Percentiles rank a stretch among this genome's conserved stretches.
Conservation (phyloP, 1,284 basidiomycete species). For the Coniophora puteana region DNA sequence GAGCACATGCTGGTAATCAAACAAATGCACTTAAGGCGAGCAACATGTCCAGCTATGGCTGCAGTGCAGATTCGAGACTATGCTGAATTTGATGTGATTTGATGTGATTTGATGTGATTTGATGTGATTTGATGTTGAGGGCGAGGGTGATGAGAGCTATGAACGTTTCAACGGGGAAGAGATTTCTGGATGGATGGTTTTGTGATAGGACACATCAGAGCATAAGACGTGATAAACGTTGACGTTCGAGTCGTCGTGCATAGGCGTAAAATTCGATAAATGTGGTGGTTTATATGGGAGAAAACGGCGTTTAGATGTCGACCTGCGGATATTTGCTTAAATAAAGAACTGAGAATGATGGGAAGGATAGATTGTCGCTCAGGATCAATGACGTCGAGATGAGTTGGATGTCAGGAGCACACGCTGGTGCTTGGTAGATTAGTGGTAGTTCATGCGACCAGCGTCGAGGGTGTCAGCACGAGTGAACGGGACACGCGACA, state of each 20-base stretch:
- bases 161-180: neutral
- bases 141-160: neutral
- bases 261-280: no score
- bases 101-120: no score
- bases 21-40: constrained; percentile 1
- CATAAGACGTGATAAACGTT: constrained; percentile 1
- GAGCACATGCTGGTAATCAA: neutral
- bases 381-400: no score
- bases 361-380: no score
- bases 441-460: constrained; percentile 48
- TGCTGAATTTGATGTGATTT: neutral
- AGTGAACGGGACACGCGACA: constrained; percentile 41
- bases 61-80: neutral
- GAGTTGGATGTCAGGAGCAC: no score
- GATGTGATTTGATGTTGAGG: no score
- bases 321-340: no score
- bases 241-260: no score
- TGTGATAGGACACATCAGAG: neutral
- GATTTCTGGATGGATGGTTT: neutral
- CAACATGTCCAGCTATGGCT: constrained; percentile 1
- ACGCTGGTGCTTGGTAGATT: no score
- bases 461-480: constrained; percentile 67
- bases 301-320: no score
- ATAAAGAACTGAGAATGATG: no score
- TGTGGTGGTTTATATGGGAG: no score